phyloP scores from a whole-genome alignment of 2,329 filamentous ascomycete species.

The Microdochium paspali region DNA sequence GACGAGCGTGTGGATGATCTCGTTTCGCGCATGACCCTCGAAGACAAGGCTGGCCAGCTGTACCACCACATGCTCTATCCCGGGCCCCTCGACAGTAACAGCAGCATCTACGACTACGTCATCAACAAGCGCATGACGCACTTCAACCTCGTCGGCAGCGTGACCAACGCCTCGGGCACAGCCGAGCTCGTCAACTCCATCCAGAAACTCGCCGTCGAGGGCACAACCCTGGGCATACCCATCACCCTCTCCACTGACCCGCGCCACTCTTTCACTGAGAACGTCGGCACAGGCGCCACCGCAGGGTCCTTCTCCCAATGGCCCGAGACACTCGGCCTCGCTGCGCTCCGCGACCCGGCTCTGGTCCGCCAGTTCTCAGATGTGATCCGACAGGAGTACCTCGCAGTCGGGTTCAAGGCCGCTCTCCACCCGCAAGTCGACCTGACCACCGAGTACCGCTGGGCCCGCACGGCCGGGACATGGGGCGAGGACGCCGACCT shows the following conservation, averaged over 20 bases:
- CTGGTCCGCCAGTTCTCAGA: slow-evolving; percentile 36
- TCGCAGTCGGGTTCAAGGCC: slow-evolving; percentile 29
- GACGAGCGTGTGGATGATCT: not conserved
- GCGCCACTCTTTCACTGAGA: slow-evolving; percentile 32
- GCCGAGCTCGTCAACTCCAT: slow-evolving; percentile 31
- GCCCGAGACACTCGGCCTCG: slow-evolving; percentile 40
- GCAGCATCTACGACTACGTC: slow-evolving; percentile 21
- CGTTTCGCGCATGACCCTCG: not conserved
- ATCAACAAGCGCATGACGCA: slow-evolving; percentile 28
- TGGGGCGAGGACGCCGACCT: slow-evolving; percentile 39
- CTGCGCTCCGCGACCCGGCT: slow-evolving; percentile 32
- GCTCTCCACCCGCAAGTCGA: slow-evolving; percentile 42
- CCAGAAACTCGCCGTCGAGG: slow-evolving; percentile 31
- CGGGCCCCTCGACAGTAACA: slow-evolving; percentile 1
- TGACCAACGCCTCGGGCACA: slow-evolving; percentile 22
- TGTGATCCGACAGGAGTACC: slow-evolving; percentile 35
- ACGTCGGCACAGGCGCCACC: slow-evolving; percentile 29
- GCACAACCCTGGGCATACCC: slow-evolving; percentile 33
- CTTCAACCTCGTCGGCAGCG: slow-evolving; percentile 34
- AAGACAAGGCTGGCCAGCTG: not conserved
- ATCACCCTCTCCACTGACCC: slow-evolving; percentile 38
- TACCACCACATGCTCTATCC: not conserved
- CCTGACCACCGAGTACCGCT: slow-evolving; percentile 39
- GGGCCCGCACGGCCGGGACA: slow-evolving; percentile 33
- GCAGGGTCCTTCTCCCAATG: slow-evolving; percentile 37